Base-by-base conservation (phyloP, 2,329 filamentous ascomycete genomes). In the Cladosporium sp. region DNA sequence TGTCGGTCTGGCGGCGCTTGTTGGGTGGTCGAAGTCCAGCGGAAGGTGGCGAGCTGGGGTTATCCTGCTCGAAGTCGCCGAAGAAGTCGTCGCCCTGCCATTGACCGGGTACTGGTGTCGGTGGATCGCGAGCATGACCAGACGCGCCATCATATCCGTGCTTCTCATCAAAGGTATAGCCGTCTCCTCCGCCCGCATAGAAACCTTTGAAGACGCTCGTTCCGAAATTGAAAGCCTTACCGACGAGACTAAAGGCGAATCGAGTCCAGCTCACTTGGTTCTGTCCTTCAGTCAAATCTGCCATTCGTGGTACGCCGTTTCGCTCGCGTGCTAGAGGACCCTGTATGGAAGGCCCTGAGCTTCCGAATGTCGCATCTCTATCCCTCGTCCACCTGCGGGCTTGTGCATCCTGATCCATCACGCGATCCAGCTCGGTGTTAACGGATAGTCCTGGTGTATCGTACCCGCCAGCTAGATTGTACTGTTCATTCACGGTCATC, bases 171-270 rank as follows among this genome's bases (percentile, higher is more conserved):
- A 91, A 79, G 7, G 85, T 80, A 73, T 93, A 96, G 28, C 87
- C 88, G 66, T 82, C 83, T 10, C 93, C 94, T 3, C 90, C 92
- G 8, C 93, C 94, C 14, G 93, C 92, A 67, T 93, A 89, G 76
- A 97, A 97, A 0, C 93, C 93, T 63, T 86, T 85, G 73, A 97
- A 96, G 0, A 90, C 86, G 26, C 75, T 81, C 4, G 81, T 87
- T 80, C 93, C 97, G 72, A 97, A 95, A 70, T 93, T 86, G 85
- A 92, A 93, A 0, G 96, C 88, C 73, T 89, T 94, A 21, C 91
- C 91, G 8, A 91, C 83, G 0, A 90, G 83, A 48, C 80, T 85
- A 34, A 91, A 80, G 5, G 90, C 85, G 58, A 86, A 78, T 21
- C 81, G 80, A 32, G 85, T 83, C 88, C 87, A 90, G 61, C 68